Conservation (phyloP, 192 early-diverging fungal genomes). For the Umbelopsis ramanniana region DNA sequence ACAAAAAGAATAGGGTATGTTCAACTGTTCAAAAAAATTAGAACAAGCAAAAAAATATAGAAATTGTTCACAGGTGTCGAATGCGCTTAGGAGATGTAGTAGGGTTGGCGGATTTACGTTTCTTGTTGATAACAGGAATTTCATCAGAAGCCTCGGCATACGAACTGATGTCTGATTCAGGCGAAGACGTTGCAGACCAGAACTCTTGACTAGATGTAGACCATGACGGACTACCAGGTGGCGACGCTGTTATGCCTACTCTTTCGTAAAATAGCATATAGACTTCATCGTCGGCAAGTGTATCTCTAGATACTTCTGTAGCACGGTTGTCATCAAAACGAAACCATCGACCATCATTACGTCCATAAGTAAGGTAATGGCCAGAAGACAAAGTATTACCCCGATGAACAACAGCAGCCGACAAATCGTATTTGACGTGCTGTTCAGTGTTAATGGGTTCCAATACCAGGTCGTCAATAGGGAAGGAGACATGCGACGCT, state of each 20-base stretch:
- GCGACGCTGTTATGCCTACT: conserved; percentile 2
- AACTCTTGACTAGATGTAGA: conserved; percentile 18
- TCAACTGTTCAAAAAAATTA: not conserved
- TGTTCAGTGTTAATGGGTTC: not conserved
- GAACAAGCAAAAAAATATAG: not conserved
- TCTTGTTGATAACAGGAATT: not conserved
- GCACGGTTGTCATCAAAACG: conserved; percentile 15
- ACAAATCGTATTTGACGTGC: not conserved
- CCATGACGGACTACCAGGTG: conserved; percentile 17
- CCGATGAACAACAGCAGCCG: conserved; percentile 13
- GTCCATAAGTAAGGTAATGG: conserved; percentile 8
- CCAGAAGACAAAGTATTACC: conserved; percentile 12
- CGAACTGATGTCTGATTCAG: conserved; percentile 20
- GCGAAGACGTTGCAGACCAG: conserved; percentile 17
- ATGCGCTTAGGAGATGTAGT: not conserved
- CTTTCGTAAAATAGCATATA: conserved; percentile 59
- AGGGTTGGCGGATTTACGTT: not conserved
- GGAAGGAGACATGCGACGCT: conserved; percentile 6
- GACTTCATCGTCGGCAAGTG: conserved; percentile 45
- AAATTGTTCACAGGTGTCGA: conserved; percentile 3
- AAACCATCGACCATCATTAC: conserved; percentile 20
- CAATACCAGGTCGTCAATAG: not conserved
- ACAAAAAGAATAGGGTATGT: conserved; percentile 4
- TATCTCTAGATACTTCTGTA: conserved; percentile 24
- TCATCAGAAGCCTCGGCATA: conserved; percentile 10